Conservation (phyloP, 1,284 basidiomycete genomes). For the Trichosporon sp. region DNA sequence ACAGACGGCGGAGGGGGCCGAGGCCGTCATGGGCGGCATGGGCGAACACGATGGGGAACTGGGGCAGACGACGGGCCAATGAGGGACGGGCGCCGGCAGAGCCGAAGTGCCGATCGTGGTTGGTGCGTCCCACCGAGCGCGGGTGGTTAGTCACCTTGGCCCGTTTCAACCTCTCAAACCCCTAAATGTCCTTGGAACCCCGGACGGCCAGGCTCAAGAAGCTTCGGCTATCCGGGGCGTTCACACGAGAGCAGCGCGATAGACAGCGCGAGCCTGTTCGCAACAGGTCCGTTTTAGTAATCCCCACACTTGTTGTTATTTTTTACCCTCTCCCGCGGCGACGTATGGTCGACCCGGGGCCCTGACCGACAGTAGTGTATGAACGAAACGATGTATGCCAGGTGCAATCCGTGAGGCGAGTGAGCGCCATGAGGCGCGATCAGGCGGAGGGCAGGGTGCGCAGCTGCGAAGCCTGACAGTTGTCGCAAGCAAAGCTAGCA, state of each 20-base stretch:
- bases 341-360: not conserved
- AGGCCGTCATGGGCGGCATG: not conserved
- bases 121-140: not conserved
- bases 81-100: not conserved
- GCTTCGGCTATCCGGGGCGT: not conserved
- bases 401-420: not conserved
- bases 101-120: conserved; percentile 4
- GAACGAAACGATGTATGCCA: not conserved
- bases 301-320: not conserved
- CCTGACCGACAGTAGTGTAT: not conserved
- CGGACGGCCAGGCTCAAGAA: not conserved
- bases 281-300: not conserved
- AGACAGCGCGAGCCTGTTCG: not conserved
- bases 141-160: not conserved
- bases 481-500: too few species aligned
- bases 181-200: not conserved
- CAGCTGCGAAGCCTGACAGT: not conserved
- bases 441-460: not conserved
- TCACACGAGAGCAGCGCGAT: not conserved
- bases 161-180: conserved; percentile 1
- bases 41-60: not conserved
- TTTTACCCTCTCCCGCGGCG: not conserved
- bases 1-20: not conserved
- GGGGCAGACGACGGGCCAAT: not conserved
- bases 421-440: not conserved